Conservation (phyloP, 129 eudicot genomes). For the Chrysanthemum lavandulifolium region DNA sequence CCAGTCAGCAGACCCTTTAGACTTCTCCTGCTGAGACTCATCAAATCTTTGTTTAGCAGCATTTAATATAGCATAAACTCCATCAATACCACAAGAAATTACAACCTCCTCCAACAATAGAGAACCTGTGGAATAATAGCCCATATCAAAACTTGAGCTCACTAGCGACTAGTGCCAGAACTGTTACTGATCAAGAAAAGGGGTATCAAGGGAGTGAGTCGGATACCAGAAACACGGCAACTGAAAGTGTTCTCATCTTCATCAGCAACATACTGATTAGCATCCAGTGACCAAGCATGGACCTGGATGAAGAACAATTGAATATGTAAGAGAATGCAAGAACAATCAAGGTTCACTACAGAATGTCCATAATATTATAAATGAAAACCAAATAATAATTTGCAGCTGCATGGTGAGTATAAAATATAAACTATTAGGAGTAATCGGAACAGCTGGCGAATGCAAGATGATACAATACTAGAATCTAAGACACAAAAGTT, state of each 20-base stretch:
- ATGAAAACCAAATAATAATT: too few relatives aligned
- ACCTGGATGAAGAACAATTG: conserved; percentile 37
- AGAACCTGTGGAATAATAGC: conserved; percentile 55
- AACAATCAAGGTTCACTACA: background rate
- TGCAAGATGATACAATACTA: conserved; percentile 7
- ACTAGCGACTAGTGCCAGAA: conserved; percentile 9
- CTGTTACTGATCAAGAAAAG: background rate
- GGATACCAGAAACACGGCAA: conserved; percentile 91
- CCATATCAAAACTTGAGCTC: background rate
- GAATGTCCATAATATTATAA: too few relatives aligned
- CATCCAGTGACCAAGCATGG: conserved; percentile 91
- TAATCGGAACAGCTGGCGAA: background rate
- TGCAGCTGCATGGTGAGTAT: too few relatives aligned
- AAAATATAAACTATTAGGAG: background rate
- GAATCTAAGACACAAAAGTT: conserved; percentile 9
- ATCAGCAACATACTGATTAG: conserved; percentile 92
- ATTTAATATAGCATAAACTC: conserved; percentile 67
- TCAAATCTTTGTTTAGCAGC: conserved; percentile 62
- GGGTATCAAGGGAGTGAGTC: conserved; percentile 9
- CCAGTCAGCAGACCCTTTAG: conserved; percentile 68
- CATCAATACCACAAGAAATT: conserved; percentile 64
- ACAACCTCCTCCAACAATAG: conserved; percentile 81
- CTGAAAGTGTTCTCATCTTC: conserved; percentile 92
- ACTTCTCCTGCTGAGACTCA: conserved; percentile 74
- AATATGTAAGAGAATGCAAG: conserved; percentile 1